Percentiles rank a stretch among this genome's conserved stretches.
These are phyloP conservation scores for Termitomyces sp. DNA, from an alignment of 1,284 basidiomycete species.

Conservation along the genomic window DNA sequence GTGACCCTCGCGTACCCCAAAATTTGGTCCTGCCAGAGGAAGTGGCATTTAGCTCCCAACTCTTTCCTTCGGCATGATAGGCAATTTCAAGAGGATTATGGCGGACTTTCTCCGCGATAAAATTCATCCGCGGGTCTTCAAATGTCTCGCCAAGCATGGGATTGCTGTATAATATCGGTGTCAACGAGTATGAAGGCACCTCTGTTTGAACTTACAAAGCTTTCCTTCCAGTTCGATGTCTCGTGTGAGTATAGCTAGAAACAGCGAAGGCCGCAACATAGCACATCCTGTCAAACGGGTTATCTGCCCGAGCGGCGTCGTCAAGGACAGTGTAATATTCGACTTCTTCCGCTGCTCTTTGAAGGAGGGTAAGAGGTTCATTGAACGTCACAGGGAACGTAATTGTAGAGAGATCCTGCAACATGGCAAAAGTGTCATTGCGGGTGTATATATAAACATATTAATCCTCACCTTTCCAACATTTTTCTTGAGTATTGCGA, in stretches of 20 bases:
- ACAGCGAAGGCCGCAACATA: slow-evolving; percentile 82
- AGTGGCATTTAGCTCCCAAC: slow-evolving; percentile 71
- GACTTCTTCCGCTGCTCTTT: slow-evolving; percentile 77
- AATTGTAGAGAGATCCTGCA: slow-evolving; percentile 79
- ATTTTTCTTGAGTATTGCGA: slow-evolving; percentile 86
- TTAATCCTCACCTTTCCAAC: slow-evolving; percentile 69
- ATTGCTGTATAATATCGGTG: slow-evolving; percentile 45
- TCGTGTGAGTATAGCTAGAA: slow-evolving; percentile 78
- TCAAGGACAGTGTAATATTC: slow-evolving; percentile 74
- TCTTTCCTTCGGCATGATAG: slow-evolving; percentile 74
- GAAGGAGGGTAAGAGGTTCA: slow-evolving; percentile 79
- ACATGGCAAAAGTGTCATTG: background rate
- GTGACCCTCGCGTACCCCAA: slow-evolving; percentile 60
- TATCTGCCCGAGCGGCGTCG: slow-evolving; percentile 58
- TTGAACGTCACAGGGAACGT: slow-evolving; percentile 86
- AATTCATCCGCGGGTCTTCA: slow-evolving; percentile 74
- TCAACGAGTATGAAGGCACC: slow-evolving; percentile 12
- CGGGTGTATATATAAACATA: background rate
- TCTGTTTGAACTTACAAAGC: slow-evolving; percentile 63
- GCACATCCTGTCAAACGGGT: slow-evolving; percentile 69
- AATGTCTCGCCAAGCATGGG: slow-evolving; percentile 88
- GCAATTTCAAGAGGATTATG: slow-evolving; percentile 84
- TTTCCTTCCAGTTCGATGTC: slow-evolving; percentile 75
- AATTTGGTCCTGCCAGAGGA: slow-evolving; percentile 82
- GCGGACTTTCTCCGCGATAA: slow-evolving; percentile 84